phyloP scores from a whole-genome alignment of 495 filamentous ascomycete genomes.

The Penicillium paxilli region DNA sequence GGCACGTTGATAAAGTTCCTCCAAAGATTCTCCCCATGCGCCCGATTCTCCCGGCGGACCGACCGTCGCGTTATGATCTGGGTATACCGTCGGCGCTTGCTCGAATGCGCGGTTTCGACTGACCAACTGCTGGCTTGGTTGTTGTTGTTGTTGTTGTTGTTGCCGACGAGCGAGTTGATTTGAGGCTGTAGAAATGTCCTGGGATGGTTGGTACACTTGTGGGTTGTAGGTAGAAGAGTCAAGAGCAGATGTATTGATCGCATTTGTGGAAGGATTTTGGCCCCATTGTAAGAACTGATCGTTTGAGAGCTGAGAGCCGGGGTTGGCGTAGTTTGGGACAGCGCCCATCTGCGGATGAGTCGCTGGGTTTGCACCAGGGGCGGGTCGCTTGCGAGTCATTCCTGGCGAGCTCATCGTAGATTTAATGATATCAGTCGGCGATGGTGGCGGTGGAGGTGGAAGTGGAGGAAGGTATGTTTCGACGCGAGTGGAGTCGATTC shows the following conservation, averaged over 20 bases:
- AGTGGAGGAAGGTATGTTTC: no score
- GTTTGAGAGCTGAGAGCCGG: constrained; percentile 45
- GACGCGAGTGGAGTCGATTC: no score
- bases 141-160: no score
- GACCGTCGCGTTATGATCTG: constrained; percentile 41
- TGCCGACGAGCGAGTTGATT: constrained; percentile 66
- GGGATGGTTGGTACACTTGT: constrained; percentile 31
- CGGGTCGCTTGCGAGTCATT: constrained; percentile 66
- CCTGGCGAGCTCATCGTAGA: constrained; percentile 44
- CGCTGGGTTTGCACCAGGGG: constrained; percentile 66
- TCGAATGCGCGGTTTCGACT: constrained; percentile 44
- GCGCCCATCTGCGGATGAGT: constrained; percentile 46
- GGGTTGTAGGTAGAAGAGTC: constrained; percentile 44
- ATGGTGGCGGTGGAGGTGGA: no score
- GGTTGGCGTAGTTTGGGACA: constrained; percentile 34
- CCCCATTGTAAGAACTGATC: constrained; percentile 58
- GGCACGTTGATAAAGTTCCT: constrained; percentile 74
- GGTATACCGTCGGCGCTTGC: constrained; percentile 47
- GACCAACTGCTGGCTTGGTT: constrained; percentile 64
- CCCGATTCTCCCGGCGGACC: constrained; percentile 41
- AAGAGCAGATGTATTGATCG: constrained; percentile 30
- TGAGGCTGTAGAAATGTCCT: constrained; percentile 51
- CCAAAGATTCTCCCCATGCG: constrained; percentile 65
- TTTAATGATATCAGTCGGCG: not conserved
- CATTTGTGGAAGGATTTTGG: constrained; percentile 39